These are phyloP conservation scores for Musa troglodytarum DNA, from an alignment of 176 grass and related monocot species.

Conservation along the genomic window DNA sequence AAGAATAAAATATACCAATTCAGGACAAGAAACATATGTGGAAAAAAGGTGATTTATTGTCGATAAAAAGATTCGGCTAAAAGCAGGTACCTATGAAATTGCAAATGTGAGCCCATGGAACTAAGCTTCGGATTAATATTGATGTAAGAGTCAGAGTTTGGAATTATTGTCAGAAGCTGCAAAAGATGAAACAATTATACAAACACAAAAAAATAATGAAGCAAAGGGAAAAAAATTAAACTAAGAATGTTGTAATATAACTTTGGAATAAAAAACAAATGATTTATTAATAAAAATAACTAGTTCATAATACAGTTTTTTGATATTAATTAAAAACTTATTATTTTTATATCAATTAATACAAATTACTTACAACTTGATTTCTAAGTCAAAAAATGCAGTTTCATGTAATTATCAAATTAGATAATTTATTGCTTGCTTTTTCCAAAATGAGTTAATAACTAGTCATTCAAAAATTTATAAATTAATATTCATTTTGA, in stretches of 20 bases:
- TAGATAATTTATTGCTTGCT: background rate
- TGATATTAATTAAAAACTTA: background rate
- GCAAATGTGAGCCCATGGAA: constrained; percentile 66
- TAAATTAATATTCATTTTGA: background rate
- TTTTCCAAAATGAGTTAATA: no score
- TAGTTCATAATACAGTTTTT: background rate
- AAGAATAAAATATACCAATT: constrained; percentile 9
- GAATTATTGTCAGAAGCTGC: constrained; percentile 85
- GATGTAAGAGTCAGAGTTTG: constrained; percentile 68
- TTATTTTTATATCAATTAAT: background rate
- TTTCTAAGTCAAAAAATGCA: background rate
- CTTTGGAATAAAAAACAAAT: background rate
- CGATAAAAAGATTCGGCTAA: constrained; percentile 20
- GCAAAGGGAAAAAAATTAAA: constrained; percentile 1
- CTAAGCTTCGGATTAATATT: constrained; percentile 90
- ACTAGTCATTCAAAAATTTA: background rate
- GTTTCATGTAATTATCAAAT: background rate
- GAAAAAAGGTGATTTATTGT: constrained; percentile 10
- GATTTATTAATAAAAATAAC: background rate
- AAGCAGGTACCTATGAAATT: constrained; percentile 59
- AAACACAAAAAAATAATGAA: constrained; percentile 15
- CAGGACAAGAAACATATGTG: constrained; percentile 5
- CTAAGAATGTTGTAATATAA: constrained; percentile 4
- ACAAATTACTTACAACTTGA: background rate
- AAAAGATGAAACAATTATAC: constrained; percentile 21